Conservation (phyloP, 306 rosid genomes). For the Castanospermum australe region DNA sequence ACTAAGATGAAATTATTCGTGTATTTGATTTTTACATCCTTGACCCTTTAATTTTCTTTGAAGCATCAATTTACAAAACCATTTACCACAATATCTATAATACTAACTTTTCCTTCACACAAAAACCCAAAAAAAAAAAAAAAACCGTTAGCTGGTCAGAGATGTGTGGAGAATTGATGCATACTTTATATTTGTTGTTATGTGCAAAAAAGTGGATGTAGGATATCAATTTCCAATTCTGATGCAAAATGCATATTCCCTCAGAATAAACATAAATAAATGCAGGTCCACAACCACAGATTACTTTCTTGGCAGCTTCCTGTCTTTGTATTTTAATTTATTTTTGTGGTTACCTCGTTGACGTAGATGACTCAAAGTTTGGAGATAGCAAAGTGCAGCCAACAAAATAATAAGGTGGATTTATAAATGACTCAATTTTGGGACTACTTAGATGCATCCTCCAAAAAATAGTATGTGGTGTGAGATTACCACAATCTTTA, state of each 20-base stretch:
- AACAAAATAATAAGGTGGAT: constrained; percentile 14
- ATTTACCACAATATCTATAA: background rate
- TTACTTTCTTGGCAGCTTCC: constrained; percentile 18
- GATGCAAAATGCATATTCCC: constrained; percentile 29
- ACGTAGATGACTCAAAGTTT: constrained; percentile 19
- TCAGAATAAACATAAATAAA: constrained; percentile 9
- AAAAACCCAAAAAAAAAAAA: background rate
- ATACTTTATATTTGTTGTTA: constrained; percentile 18
- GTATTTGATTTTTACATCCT: background rate
- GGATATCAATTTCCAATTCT: background rate
- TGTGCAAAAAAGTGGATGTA: constrained; percentile 8
- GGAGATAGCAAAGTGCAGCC: background rate
- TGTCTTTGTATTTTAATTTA: constrained; percentile 11
- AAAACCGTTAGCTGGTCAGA: background rate
- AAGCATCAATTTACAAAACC: constrained; percentile 1
- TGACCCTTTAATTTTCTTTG: background rate
- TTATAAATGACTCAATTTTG: background rate
- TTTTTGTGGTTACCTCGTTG: background rate
- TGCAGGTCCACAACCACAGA: background rate
- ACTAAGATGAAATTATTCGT: background rate
- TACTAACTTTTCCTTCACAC: background rate
- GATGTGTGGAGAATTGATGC: background rate
- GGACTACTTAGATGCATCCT: too few species aligned
- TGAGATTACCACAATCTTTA: too few species aligned
- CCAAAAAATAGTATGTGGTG: too few species aligned